These are phyloP conservation scores for Alliaria petiolata DNA, from an alignment of 345 rosid species.

Conservation along the genomic window DNA sequence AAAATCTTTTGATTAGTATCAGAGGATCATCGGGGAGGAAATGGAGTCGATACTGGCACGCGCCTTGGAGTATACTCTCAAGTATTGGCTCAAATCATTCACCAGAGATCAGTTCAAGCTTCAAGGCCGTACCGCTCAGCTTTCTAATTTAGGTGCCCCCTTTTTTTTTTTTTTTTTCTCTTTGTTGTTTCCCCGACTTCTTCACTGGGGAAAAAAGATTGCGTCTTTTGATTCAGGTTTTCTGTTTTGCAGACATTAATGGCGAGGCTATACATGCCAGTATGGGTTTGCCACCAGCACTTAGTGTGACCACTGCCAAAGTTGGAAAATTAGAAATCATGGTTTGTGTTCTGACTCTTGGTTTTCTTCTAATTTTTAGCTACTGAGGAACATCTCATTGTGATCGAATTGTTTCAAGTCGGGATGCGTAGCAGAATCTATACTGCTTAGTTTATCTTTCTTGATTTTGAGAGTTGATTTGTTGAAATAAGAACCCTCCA, in stretches of 20 bases:
- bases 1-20: not conserved
- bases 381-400: not conserved
- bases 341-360: constrained; percentile 44
- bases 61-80: constrained; percentile 96
- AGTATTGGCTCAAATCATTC: constrained; percentile 99
- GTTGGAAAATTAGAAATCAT: constrained; percentile 80
- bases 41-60: constrained; percentile 98
- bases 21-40: constrained; percentile 6
- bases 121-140: constrained; percentile 89
- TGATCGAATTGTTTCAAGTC: not conserved
- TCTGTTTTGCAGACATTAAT: constrained; percentile 59
- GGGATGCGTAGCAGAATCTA: not conserved
- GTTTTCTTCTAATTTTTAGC: not conserved
- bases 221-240: not conserved
- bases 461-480: not conserved
- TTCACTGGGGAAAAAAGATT: not conserved
- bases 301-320: constrained; percentile 82
- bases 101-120: constrained; percentile 95
- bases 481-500: not conserved
- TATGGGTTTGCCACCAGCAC: constrained; percentile 94
- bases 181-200: no score
- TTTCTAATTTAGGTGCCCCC: constrained; percentile 69
- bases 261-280: constrained; percentile 98
- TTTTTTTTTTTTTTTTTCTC: not conserved
- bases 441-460: not conserved